phyloP scores from a whole-genome alignment of 306 rosid species.

The Luffa acutangula region DNA sequence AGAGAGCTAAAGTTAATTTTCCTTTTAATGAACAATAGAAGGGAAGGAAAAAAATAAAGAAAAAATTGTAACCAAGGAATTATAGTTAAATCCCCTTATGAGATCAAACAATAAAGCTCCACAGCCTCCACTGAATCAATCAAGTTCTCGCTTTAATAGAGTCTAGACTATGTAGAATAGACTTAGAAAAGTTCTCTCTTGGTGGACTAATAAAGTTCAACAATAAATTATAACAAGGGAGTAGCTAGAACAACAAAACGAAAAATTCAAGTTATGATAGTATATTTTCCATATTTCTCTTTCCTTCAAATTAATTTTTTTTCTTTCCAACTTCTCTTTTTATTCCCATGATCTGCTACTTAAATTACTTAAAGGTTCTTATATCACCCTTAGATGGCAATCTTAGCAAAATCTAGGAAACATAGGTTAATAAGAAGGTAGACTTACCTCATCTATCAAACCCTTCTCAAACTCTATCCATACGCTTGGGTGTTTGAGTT shows the following conservation, averaged over 20 bases:
- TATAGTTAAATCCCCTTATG: neutral
- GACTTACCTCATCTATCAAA: slow-evolving; percentile 72
- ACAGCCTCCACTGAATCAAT: neutral
- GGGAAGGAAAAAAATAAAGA: neutral
- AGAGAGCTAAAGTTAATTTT: neutral
- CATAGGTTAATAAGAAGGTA: slow-evolving; percentile 7
- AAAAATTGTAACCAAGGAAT: neutral
- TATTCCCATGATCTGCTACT: neutral
- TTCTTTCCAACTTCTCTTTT: neutral
- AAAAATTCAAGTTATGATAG: neutral
- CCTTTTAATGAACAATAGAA: neutral
- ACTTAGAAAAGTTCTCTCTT: neutral
- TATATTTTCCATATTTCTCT: neutral
- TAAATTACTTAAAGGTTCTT: neutral
- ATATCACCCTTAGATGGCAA: neutral
- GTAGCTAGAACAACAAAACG: neutral
- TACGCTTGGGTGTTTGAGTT: slow-evolving; percentile 71
- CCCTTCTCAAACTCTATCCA: slow-evolving; percentile 92
- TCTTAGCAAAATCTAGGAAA: neutral
- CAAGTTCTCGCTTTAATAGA: neutral
- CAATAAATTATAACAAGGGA: neutral
- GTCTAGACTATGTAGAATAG: neutral
- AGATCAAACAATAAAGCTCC: neutral
- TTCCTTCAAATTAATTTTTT: neutral
- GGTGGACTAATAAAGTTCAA: neutral